These are phyloP conservation scores for Lumnitzera littorea DNA, from an alignment of 345 rosid species.

Conservation along the genomic window DNA sequence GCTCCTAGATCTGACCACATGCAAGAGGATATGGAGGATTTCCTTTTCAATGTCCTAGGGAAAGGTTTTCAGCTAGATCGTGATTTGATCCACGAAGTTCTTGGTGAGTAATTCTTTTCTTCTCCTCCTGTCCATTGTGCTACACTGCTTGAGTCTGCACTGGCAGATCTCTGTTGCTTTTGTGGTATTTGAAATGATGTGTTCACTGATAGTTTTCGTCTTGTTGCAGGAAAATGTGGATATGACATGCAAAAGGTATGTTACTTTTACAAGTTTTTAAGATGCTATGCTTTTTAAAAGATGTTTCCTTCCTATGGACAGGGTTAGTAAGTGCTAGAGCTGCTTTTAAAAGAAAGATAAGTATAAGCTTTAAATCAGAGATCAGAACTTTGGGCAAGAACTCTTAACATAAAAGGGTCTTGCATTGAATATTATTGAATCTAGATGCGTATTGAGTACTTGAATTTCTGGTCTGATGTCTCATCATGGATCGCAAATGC, in stretches of 20 bases:
- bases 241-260: conserved; percentile 49
- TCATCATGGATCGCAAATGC: too few relatives aligned
- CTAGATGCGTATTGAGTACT: too few relatives aligned
- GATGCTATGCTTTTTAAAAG: background rate
- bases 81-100: conserved; percentile 29
- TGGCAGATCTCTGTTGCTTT: background rate
- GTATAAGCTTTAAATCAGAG: too few relatives aligned
- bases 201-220: conserved; percentile 15
- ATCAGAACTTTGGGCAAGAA: too few relatives aligned
- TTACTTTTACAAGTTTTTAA: conserved; percentile 2
- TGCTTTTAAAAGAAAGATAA: too few relatives aligned
- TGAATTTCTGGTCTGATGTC: too few relatives aligned
- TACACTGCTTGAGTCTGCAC: background rate
- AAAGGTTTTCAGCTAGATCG: conserved; percentile 36
- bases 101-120: conserved; percentile 26
- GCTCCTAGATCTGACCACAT: conserved; percentile 17
- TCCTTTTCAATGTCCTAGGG: conserved; percentile 46
- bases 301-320: too few relatives aligned
- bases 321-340: too few relatives aligned
- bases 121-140: background rate
- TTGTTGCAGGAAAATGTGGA: conserved; percentile 43
- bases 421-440: too few relatives aligned
- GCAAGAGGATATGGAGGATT: conserved; percentile 35
- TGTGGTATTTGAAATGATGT: background rate
- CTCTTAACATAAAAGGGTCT: too few relatives aligned